phyloP scores from a whole-genome alignment of 1,284 basidiomycete species.

The Sporisorium exsertum region DNA sequence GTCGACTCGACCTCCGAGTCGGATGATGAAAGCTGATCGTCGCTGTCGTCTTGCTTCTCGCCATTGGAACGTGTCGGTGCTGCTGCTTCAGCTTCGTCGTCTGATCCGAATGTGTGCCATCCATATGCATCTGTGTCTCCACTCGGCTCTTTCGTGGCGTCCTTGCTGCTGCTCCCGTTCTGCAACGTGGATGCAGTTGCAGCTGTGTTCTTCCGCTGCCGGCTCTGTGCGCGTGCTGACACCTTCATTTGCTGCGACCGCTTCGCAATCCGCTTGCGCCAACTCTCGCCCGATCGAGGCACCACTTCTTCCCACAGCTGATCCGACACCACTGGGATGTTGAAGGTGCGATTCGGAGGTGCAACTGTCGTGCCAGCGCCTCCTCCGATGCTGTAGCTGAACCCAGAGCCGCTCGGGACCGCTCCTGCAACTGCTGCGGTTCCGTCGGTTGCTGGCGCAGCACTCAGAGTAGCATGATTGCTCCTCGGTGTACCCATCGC shows the following conservation, averaged over 20 bases:
- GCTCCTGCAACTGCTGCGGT: background rate
- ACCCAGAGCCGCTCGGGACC: background rate
- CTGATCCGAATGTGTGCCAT: slow-evolving; percentile 35
- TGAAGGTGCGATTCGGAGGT: slow-evolving; percentile 34
- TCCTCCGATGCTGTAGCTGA: slow-evolving; percentile 37
- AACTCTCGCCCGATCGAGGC: slow-evolving; percentile 39
- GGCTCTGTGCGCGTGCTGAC: slow-evolving; percentile 12
- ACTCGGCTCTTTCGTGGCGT: background rate
- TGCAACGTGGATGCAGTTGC: background rate
- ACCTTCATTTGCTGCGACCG: slow-evolving; percentile 20
- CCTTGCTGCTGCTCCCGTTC: background rate
- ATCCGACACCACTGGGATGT: slow-evolving; percentile 43
- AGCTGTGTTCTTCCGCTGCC: slow-evolving; percentile 14
- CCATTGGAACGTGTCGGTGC: background rate
- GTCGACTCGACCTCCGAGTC: slow-evolving; percentile 26
- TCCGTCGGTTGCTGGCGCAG: slow-evolving; percentile 3
- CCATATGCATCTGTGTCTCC: slow-evolving; percentile 14
- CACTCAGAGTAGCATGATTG: slow-evolving; percentile 4
- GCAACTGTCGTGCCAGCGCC: slow-evolving; percentile 9
- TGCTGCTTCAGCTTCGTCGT: slow-evolving; percentile 14
- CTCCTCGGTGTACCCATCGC: slow-evolving; percentile 15
- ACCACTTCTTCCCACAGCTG: slow-evolving; percentile 55
- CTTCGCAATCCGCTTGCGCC: slow-evolving; percentile 28
- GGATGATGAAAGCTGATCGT: slow-evolving; percentile 14
- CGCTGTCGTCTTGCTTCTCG: slow-evolving; percentile 14